These are phyloP conservation scores for Hermanozyma aechmeae DNA, from an alignment of 805 yeast species.

Conservation along the genomic window DNA sequence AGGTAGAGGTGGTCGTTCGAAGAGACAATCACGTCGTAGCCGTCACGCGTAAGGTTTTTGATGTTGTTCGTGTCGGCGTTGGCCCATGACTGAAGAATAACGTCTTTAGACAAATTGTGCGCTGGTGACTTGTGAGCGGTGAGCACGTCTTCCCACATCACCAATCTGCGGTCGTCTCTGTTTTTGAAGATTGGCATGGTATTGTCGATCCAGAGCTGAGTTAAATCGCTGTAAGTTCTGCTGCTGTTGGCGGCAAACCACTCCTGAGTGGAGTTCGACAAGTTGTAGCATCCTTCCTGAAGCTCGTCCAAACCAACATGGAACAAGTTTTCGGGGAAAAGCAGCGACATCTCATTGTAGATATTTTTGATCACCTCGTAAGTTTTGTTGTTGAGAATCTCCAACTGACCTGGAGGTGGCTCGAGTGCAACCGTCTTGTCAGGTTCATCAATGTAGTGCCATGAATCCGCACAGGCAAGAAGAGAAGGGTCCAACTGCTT, in stretches of 20 bases:
- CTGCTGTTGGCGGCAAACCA: constrained; percentile 18
- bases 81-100: constrained; percentile 29
- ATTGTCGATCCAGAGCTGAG: constrained; percentile 25
- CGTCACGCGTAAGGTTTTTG: constrained; percentile 19
- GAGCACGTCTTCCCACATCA: constrained; percentile 33
- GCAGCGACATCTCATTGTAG: constrained; percentile 19
- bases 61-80: constrained; percentile 9
- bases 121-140: constrained; percentile 15
- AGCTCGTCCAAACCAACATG: constrained; percentile 36
- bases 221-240: constrained; percentile 18
- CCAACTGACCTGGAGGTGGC: constrained; percentile 35
- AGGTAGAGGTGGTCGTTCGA: constrained; percentile 22
- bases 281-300: constrained; percentile 22
- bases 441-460: constrained; percentile 17
- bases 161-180: constrained; percentile 14
- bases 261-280: constrained; percentile 13
- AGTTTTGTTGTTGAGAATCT: constrained; percentile 20
- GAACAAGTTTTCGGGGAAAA: constrained; percentile 28
- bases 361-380: constrained; percentile 23
- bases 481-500: constrained; percentile 16
- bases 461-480: constrained; percentile 19
- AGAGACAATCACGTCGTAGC: constrained; percentile 32
- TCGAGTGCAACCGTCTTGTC: constrained; percentile 17
- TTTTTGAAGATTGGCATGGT: constrained; percentile 23
- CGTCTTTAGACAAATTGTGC: constrained; percentile 17